Base-by-base conservation (phyloP, 2,329 filamentous ascomycete genomes). In the Cladorrhinum sp. region DNA sequence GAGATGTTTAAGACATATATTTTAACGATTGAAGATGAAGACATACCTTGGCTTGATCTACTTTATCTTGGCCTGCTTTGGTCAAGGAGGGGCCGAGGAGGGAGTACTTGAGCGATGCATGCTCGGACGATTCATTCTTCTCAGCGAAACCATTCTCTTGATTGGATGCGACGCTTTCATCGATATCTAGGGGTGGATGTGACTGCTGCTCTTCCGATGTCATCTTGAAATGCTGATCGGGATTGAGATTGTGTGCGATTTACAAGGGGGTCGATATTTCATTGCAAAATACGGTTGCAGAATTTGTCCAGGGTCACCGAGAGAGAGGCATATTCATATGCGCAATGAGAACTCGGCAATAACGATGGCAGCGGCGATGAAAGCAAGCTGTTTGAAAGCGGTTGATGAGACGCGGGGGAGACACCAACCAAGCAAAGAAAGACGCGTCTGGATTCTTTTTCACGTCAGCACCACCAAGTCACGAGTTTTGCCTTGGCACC, bases 1-100 rank as follows among this genome's bases (percentile, higher is more conserved):
- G 64, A 16, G 10, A n/a, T 49, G 7, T 18, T n/a, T 23, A 7
- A 14, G 21, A 3, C 16, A 42, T 7, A 42, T 42, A 42, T 18
- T 3, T 10, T 14, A 3, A 30, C 26, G 16, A n/a, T 30, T n/a
- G 16, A 16, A 28, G 28, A 6, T 30, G 16, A 9, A 24, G 30
- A 21, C 72, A 42, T 73, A 87, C 88, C 79, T 95, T 96, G 65
- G 84, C 83, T 76, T 98, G 95, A 70, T 99, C 92, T n/a, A 98
- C 94, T 16, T 85, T 82, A 70, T 96, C 92, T 73, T 98, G 93
- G 1, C 95, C 95, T 28, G 93, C 91, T 74, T 99, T 99, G 21
- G 92, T 94, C 57, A 98, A 79, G 5, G 93, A 97, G 0, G 93
- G 94, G 0, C 95, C 95, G 0, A 98, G 81, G 0, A 98, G 83